These are phyloP conservation scores for Dipodascopsis tothii DNA, from an alignment of 805 yeast species.

Conservation along the genomic window DNA sequence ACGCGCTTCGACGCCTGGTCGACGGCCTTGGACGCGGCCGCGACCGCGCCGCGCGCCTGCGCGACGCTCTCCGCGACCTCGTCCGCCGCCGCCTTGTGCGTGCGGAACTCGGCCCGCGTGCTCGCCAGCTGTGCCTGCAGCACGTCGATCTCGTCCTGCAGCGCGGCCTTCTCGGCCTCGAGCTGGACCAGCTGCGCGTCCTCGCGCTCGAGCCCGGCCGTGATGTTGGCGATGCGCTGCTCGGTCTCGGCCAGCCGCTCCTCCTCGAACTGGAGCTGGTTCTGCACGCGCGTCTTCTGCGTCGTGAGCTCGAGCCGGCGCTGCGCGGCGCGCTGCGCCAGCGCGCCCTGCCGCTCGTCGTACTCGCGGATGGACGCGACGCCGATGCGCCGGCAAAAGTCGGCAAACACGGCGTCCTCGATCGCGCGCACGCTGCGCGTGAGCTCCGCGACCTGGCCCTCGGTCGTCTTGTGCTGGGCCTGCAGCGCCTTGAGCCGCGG, in stretches of 20 bases:
- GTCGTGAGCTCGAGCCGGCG: constrained; percentile 56
- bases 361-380: constrained; percentile 56
- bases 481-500: constrained; percentile 35
- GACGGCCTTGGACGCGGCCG: constrained; percentile 6
- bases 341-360: constrained; percentile 55
- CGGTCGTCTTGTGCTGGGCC: constrained; percentile 28
- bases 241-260: constrained; percentile 50
- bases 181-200: constrained; percentile 34
- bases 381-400: constrained; percentile 49
- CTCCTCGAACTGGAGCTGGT: constrained; percentile 55
- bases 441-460: constrained; percentile 31
- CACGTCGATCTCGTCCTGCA: constrained; percentile 39
- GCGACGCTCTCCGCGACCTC: constrained; percentile 13
- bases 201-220: constrained; percentile 34
- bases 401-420: constrained; percentile 31
- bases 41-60: constrained; percentile 11
- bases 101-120: constrained; percentile 21
- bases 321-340: constrained; percentile 31
- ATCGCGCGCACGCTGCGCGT: constrained; percentile 32
- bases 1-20: constrained; percentile 7
- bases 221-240: constrained; percentile 38
- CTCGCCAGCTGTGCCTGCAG: constrained; percentile 32
- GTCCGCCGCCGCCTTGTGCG: constrained; percentile 16
- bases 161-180: constrained; percentile 32
- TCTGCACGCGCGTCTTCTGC: constrained; percentile 53